Evolutionary conservation across 306 rosid species (phyloP).

Genomic region (Vicia sativa): DNA sequence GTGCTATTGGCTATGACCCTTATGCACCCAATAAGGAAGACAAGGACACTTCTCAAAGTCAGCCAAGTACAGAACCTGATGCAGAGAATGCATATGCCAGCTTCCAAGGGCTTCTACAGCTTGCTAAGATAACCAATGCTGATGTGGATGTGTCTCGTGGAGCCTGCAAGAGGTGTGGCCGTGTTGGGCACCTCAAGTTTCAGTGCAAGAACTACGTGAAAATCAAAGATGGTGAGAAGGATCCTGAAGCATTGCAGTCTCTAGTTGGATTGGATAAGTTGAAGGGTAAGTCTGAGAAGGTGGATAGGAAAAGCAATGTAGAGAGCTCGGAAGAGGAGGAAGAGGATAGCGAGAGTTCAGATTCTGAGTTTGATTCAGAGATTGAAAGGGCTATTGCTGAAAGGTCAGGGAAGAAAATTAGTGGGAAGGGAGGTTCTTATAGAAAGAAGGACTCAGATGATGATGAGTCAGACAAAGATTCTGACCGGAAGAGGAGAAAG

Average conservation of each 20-base stretch:
- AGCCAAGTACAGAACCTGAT: conserved; percentile 61
- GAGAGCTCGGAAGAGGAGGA: conserved; percentile 73
- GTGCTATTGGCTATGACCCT: conserved; percentile 93
- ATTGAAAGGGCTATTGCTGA: conserved; percentile 76
- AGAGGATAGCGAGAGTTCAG: conserved; percentile 72
- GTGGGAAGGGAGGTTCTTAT: conserved; percentile 46
- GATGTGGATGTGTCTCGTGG: conserved; percentile 79
- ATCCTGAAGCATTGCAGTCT: conserved; percentile 54
- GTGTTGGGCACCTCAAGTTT: conserved; percentile 91
- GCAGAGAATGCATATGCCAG: conserved; percentile 90
- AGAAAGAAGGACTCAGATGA: conserved; percentile 55
- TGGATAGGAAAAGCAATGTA: conserved; percentile 40
- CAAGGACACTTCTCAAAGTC: conserved; percentile 51
- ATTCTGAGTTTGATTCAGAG: conserved; percentile 76
- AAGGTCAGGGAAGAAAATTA: conserved; percentile 60
- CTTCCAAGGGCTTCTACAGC: conserved; percentile 93
- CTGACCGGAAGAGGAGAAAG: conserved; percentile 60
- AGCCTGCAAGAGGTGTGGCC: conserved; percentile 89
- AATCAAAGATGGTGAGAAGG: conserved; percentile 76
- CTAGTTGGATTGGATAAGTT: conserved; percentile 64
- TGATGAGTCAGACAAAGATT: conserved; percentile 53
- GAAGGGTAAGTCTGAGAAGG: conserved; percentile 60
- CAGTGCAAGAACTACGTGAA: conserved; percentile 91
- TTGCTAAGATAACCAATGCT: conserved; percentile 81
- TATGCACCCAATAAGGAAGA: conserved; percentile 93